Percentiles rank a stretch among this genome's conserved stretches.
Conservation (phyloP, 257 asterid genomes). For the Petunia axillaris region DNA sequence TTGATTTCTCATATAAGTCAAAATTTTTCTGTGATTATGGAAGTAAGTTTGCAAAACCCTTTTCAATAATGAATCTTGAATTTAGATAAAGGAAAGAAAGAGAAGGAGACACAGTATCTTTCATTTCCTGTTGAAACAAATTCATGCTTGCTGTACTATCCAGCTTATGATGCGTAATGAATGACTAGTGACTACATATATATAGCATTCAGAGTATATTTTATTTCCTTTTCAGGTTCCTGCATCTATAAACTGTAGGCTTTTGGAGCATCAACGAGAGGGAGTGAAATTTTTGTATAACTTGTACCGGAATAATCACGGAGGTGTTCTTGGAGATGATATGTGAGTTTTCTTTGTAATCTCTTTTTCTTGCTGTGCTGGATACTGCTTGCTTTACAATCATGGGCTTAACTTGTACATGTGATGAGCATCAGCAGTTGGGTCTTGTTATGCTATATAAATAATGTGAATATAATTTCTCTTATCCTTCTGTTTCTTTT, state of each 20-base stretch:
- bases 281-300: conserved; percentile 81
- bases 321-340: conserved; percentile 96
- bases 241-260: conserved; percentile 88
- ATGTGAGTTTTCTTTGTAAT: conserved; percentile 57
- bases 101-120: background rate
- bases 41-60: background rate
- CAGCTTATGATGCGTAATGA: conserved; percentile 16
- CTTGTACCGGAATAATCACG: conserved; percentile 86
- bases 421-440: background rate
- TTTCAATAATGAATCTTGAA: background rate
- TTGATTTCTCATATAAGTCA: background rate
- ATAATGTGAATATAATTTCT: background rate
- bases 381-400: background rate
- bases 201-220: background rate
- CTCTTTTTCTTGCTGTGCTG: conserved; percentile 13
- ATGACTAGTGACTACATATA: conserved; percentile 8
- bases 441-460: background rate
- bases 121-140: background rate
- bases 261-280: conserved; percentile 83
- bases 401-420: background rate
- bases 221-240: conserved; percentile 62
- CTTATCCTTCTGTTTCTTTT: conserved; percentile 22
- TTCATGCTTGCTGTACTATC: background rate
- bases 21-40: background rate
- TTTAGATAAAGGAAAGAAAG: background rate